These are phyloP conservation scores for Daedaleopsis sinensis DNA, from an alignment of 768 basidiomycete genomes.

Conservation along the genomic window DNA sequence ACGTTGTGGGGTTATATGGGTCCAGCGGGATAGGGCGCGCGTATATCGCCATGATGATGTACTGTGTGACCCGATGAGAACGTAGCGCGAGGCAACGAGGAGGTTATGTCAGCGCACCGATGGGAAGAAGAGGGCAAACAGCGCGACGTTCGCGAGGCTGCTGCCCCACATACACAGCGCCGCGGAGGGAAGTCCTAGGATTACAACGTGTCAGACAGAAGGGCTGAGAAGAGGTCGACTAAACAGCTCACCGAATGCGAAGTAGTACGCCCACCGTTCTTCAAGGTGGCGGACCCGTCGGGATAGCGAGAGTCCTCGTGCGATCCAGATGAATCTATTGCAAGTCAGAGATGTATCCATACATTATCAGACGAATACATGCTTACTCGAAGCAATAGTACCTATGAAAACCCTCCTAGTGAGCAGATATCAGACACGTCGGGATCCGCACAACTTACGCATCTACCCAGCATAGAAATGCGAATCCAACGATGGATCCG, in stretches of 20 bases:
- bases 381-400: constrained; percentile 91
- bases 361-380: constrained; percentile 7
- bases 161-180: constrained; percentile 73
- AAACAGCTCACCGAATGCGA: constrained; percentile 67
- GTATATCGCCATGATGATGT: constrained; percentile 82
- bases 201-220: too few relatives aligned
- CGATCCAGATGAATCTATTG: constrained; percentile 75
- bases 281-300: constrained; percentile 74
- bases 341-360: neutral
- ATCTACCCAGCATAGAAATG: constrained; percentile 86
- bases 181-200: constrained; percentile 68
- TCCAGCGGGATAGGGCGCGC: constrained; percentile 74
- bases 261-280: constrained; percentile 88
- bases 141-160: constrained; percentile 75
- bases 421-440: neutral
- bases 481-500: constrained; percentile 62
- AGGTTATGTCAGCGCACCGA: constrained; percentile 49
- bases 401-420: constrained; percentile 41
- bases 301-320: constrained; percentile 70
- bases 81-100: neutral
- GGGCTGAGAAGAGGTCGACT: too few relatives aligned
- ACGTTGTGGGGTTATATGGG: constrained; percentile 64
- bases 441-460: constrained; percentile 58
- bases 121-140: constrained; percentile 85
- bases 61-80: constrained; percentile 46